Conservation (phyloP, 257 asterid genomes). For the Ballota nigra region DNA sequence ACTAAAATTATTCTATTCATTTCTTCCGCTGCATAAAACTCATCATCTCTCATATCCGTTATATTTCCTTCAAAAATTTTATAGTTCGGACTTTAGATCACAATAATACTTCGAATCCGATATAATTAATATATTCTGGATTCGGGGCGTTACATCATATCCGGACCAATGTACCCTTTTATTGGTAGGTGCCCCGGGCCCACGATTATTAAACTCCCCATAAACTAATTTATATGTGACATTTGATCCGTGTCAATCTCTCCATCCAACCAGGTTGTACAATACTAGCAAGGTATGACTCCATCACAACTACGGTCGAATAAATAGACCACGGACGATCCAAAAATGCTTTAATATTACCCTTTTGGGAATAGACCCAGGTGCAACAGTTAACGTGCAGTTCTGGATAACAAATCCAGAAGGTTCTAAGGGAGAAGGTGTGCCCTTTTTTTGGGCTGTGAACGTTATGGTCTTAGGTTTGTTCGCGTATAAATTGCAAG, state of each 20-base stretch:
- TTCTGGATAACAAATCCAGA: background rate
- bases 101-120: too few species aligned
- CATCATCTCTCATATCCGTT: too few species aligned
- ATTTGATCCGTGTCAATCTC: background rate
- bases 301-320: conserved; percentile 8
- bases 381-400: background rate
- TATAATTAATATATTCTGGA: too few species aligned
- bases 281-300: background rate
- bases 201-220: background rate
- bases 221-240: background rate
- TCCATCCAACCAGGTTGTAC: background rate
- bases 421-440: background rate
- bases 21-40: too few species aligned
- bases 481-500: background rate
- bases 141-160: too few species aligned
- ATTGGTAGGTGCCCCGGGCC: background rate
- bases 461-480: background rate
- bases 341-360: background rate
- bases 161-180: background rate
- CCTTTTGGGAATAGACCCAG: background rate
- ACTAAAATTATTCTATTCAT: too few species aligned
- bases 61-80: too few species aligned
- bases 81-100: too few species aligned
- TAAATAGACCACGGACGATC: background rate
- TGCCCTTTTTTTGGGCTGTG: background rate